Evolutionary conservation across 2,329 filamentous ascomycete species (phyloP).

Genomic region (Scedosporium boydii): DNA sequence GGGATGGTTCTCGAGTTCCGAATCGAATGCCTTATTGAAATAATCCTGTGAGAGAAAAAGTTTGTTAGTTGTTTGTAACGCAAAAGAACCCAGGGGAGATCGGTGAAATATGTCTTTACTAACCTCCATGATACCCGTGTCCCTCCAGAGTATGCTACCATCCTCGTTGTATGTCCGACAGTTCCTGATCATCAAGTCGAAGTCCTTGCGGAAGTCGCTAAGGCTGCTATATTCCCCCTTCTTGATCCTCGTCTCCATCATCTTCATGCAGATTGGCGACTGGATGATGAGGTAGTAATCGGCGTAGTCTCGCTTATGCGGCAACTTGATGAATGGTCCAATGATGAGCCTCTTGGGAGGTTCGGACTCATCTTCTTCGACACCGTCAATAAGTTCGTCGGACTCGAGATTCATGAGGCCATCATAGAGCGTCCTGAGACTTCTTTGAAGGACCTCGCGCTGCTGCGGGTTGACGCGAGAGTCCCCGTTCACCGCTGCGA

Average conservation of each 20-base stretch:
- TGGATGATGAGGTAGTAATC: constrained; percentile 94
- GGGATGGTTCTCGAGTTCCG: constrained; percentile 42
- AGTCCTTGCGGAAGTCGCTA: constrained; percentile 71
- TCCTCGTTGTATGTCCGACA: constrained; percentile 97
- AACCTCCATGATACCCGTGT: constrained; percentile 90
- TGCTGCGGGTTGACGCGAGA: constrained; percentile 49
- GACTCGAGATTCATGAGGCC: constrained; percentile 77
- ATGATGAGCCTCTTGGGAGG: constrained; percentile 70
- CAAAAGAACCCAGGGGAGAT: background rate
- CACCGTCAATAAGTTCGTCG: constrained; percentile 52
- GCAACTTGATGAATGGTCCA: constrained; percentile 86
- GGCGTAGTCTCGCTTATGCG: constrained; percentile 79
- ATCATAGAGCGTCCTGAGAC: constrained; percentile 69
- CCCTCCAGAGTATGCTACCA: constrained; percentile 79
- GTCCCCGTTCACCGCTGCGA: constrained; percentile 22
- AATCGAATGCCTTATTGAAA: constrained; percentile 43
- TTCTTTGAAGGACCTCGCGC: constrained; percentile 68
- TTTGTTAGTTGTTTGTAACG: constrained; percentile 20
- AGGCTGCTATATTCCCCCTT: constrained; percentile 83
- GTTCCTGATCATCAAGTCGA: constrained; percentile 78
- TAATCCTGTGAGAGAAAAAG: constrained; percentile 34
- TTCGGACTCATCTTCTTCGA: constrained; percentile 41
- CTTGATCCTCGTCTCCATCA: constrained; percentile 91
- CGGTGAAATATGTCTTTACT: constrained; percentile 10
- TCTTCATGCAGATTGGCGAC: constrained; percentile 90